phyloP scores from a whole-genome alignment of 768 basidiomycete species.

The Lyophyllum atratum region DNA sequence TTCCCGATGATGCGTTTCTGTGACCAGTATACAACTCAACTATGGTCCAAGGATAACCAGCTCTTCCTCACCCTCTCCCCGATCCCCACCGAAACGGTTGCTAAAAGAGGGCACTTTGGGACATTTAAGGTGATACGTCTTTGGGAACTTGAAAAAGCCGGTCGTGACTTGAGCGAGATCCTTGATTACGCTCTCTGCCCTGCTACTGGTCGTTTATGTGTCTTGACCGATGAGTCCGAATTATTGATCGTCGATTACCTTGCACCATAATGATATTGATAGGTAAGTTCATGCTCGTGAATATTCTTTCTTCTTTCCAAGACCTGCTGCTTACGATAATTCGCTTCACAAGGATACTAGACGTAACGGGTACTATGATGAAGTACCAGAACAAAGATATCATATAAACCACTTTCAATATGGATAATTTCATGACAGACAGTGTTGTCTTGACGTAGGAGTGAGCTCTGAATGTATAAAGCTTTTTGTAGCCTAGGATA shows the following conservation, averaged over 20 bases:
- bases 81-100: neutral
- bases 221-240: neutral
- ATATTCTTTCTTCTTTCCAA: neutral
- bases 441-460: no score
- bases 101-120: neutral
- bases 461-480: neutral
- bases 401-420: no score
- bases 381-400: no score
- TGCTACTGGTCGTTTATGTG: slow-evolving; percentile 1
- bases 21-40: neutral
- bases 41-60: neutral
- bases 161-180: neutral
- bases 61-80: neutral
- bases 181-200: neutral
- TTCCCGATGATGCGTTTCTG: neutral
- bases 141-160: neutral
- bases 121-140: neutral
- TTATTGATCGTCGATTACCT: slow-evolving; percentile 1
- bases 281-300: neutral
- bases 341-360: neutral
- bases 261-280: neutral
- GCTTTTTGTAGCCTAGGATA: no score
- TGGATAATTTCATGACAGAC: no score
- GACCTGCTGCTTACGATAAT: neutral
- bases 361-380: no score